Conservation (phyloP, 2,329 filamentous ascomycete genomes). For the Stenocarpella maydis region DNA sequence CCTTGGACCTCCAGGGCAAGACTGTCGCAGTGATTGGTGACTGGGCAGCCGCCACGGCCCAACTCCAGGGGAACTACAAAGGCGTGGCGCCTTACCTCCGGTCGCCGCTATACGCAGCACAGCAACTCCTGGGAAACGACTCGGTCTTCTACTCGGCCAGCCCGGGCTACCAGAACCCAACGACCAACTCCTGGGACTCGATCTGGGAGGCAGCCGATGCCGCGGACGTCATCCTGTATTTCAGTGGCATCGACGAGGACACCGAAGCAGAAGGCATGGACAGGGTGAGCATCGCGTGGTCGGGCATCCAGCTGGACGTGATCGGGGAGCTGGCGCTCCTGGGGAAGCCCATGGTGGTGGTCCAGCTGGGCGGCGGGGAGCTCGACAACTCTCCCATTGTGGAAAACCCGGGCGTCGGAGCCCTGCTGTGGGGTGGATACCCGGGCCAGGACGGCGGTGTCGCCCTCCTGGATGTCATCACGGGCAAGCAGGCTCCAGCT, state of each 20-base stretch:
- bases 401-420: slow-evolving; percentile 55
- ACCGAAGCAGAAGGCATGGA: slow-evolving; percentile 62
- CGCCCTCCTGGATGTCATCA: slow-evolving; percentile 62
- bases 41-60: slow-evolving; percentile 64
- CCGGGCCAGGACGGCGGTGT: slow-evolving; percentile 67
- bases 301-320: slow-evolving; percentile 58
- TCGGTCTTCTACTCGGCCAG: slow-evolving; percentile 38
- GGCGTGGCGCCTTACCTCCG: slow-evolving; percentile 64
- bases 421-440: slow-evolving; percentile 66
- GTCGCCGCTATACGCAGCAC: slow-evolving; percentile 57
- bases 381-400: slow-evolving; percentile 61
- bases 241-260: slow-evolving; percentile 62
- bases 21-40: slow-evolving; percentile 64
- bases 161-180: slow-evolving; percentile 38
- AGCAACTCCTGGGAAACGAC: slow-evolving; percentile 29
- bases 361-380: slow-evolving; percentile 58
- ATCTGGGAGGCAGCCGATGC: slow-evolving; percentile 50
- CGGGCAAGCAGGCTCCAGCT: slow-evolving; percentile 58
- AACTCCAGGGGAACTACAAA: slow-evolving; percentile 68
- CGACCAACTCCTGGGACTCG: slow-evolving; percentile 43
- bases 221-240: slow-evolving; percentile 61
- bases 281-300: slow-evolving; percentile 59
- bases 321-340: slow-evolving; percentile 55
- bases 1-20: slow-evolving; percentile 57
- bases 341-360: slow-evolving; percentile 58